Percentiles rank a stretch among this genome's conserved stretches.
These are phyloP conservation scores for Mortierella claussenii DNA, from an alignment of 192 early-diverging fungal genomes.

Conservation along the genomic window DNA sequence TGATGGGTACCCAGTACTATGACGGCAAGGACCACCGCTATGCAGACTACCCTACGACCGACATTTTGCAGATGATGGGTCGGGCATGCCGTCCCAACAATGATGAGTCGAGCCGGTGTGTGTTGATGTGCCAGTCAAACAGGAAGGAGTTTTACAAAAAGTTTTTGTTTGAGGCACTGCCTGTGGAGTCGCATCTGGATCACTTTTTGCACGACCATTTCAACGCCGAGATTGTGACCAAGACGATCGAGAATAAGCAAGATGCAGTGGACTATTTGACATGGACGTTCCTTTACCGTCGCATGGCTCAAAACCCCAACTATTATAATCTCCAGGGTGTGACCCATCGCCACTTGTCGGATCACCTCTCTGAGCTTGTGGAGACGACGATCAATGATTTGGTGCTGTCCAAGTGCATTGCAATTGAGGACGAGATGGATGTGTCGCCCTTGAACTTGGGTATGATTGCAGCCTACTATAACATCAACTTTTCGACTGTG, in stretches of 20 bases:
- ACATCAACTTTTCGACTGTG: slow-evolving; percentile 93
- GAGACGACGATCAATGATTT: slow-evolving; percentile 91
- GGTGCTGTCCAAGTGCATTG: slow-evolving; percentile 85
- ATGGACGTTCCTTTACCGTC: slow-evolving; percentile 98
- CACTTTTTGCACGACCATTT: slow-evolving; percentile 96
- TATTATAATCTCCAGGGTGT: slow-evolving; percentile 93
- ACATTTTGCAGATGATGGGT: slow-evolving; percentile 99
- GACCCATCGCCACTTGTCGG: slow-evolving; percentile 88
- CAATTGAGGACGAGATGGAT: slow-evolving; percentile 76
- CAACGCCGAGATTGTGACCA: slow-evolving; percentile 95
- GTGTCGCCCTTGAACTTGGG: slow-evolving; percentile 90
- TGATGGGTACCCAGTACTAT: slow-evolving; percentile 98
- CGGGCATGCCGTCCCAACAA: slow-evolving; percentile 77
- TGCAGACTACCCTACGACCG: slow-evolving; percentile 93
- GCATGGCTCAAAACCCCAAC: slow-evolving; percentile 96
- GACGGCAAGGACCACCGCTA: slow-evolving; percentile 96
- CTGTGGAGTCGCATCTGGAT: slow-evolving; percentile 95
- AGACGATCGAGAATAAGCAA: slow-evolving; percentile 96
- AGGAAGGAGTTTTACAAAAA: slow-evolving; percentile 99
- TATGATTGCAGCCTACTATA: slow-evolving; percentile 98
- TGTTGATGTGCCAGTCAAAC: slow-evolving; percentile 93
- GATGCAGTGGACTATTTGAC: slow-evolving; percentile 99
- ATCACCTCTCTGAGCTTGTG: slow-evolving; percentile 94
- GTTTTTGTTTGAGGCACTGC: slow-evolving; percentile 95
- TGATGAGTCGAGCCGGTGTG: slow-evolving; percentile 78